Conservation (phyloP, 495 filamentous ascomycete genomes). For the Daldinia decipiens region DNA sequence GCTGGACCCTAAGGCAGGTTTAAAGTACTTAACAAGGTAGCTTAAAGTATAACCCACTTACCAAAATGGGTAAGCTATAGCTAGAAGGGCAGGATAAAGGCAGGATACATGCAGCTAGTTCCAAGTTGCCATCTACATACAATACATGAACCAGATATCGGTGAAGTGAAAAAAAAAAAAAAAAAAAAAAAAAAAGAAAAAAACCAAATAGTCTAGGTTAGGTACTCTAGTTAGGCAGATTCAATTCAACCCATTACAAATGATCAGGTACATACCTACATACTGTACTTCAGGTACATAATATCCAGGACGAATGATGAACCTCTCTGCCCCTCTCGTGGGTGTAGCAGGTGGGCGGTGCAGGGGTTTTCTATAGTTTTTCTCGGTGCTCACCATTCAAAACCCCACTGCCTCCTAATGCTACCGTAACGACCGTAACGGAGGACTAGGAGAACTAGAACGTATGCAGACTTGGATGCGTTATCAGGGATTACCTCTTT, state of each 20-base stretch:
- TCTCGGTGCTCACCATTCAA: constrained; percentile 38
- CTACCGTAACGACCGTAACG: constrained; percentile 48
- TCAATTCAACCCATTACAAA: constrained; percentile 24
- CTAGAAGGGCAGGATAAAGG: constrained; percentile 1
- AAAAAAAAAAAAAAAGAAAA: background rate
- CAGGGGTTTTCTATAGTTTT: constrained; percentile 41
- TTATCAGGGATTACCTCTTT: constrained; percentile 38
- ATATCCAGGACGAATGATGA: constrained; percentile 43
- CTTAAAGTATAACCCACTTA: constrained; percentile 44
- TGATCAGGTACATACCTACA: constrained; percentile 25
- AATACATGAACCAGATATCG: background rate
- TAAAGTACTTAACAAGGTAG: constrained; percentile 25
- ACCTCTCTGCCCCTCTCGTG: constrained; percentile 43
- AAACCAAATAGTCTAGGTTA: no score
- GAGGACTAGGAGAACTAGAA: constrained; percentile 42
- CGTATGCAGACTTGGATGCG: constrained; percentile 33
- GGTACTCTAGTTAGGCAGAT: constrained; percentile 5
- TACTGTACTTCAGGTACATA: constrained; percentile 9
- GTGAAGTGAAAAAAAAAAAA: background rate
- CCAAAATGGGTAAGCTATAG: constrained; percentile 35
- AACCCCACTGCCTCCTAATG: constrained; percentile 48
- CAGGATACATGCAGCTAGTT: constrained; percentile 2
- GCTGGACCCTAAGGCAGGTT: constrained; percentile 36
- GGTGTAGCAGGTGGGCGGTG: constrained; percentile 41
- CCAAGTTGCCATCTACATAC: background rate